Evolutionary conservation across 371 early-diverging fungal genomes (phyloP), one percentile per base, ranked within the genome.

Genomic region (Actinomucor elegans): DNA sequence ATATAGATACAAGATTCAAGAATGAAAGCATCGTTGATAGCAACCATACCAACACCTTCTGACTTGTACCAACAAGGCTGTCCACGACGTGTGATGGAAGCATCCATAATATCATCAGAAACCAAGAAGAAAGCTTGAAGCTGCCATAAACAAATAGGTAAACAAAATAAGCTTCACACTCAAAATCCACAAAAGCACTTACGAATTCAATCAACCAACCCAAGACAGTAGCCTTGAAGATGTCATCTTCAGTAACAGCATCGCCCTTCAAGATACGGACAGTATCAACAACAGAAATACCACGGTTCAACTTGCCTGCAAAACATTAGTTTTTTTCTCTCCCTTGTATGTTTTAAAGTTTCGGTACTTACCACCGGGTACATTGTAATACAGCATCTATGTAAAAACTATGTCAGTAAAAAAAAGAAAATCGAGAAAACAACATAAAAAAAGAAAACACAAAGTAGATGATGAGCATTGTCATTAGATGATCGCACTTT

Each of bases 81-180:
- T 17, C 95, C 95, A 68, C 99, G 92, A 48, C 99, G 89, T 17
- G 95, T 94, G 56, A 88, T 83, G 47, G 96, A 96, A 35, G 80
- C 78, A 75, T 99, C 99, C 97, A 98, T 98, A 66, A 98, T 93
- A 71, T 99, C 99, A 77, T 99, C 99, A 31, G 95, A 81, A 29
- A 99, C 92, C 55, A 99, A 82, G 83, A 99, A 97, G 74, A 93
- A 94, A 20, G 95, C 96, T 85, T 99, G 99, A 40, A 98, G 85
- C 94, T 92, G 73, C 18, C 42, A 32, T 29, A n/a, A n/a, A n/a
- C n/a, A n/a, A n/a, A n/a, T n/a, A n/a, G n/a, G 24, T 28, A 24
- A 11, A 10, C 4, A 3, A 20, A n/a, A 40, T 15, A 43, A 51
- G 12, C 4, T 35, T 28, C 29, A 11, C 5, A 36, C 23, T 33